A percentile compares a stretch with the other conserved stretches of the same genome.
These are phyloP conservation scores for Ogataea corticis DNA, from an alignment of 805 yeast species.

Conservation along the genomic window DNA sequence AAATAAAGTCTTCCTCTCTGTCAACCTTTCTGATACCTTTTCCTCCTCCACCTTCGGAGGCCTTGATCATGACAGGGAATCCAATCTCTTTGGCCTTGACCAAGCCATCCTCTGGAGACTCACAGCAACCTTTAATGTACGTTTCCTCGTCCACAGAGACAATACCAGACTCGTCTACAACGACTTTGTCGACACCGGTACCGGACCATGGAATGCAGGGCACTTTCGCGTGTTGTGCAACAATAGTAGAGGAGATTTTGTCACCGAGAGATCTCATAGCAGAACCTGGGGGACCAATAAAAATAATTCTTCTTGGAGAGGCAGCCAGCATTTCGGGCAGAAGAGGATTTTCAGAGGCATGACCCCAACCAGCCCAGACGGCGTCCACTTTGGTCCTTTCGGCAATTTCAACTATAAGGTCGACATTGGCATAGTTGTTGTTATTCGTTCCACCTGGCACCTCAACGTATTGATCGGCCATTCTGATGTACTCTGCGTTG, in stretches of 20 bases:
- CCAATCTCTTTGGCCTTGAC: slow-evolving; percentile 84
- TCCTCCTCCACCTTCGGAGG: slow-evolving; percentile 99
- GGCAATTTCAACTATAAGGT: slow-evolving; percentile 93
- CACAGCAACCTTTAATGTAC: slow-evolving; percentile 86
- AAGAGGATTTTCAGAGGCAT: slow-evolving; percentile 97
- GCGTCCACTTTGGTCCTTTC: slow-evolving; percentile 97
- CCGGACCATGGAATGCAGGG: slow-evolving; percentile 99
- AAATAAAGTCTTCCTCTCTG: slow-evolving; percentile 69
- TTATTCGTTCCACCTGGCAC: slow-evolving; percentile 99
- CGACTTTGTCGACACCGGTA: slow-evolving; percentile 88
- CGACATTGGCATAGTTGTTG: slow-evolving; percentile 98
- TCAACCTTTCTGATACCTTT: slow-evolving; percentile 98
- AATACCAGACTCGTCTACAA: slow-evolving; percentile 69
- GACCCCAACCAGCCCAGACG: slow-evolving; percentile 99
- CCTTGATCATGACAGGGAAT: slow-evolving; percentile 98
- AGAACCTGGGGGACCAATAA: slow-evolving; percentile 98
- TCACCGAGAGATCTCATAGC: slow-evolving; percentile 99
- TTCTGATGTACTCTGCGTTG: slow-evolving; percentile 95
- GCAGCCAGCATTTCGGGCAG: slow-evolving; percentile 93
- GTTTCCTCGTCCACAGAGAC: slow-evolving; percentile 87
- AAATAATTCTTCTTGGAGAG: slow-evolving; percentile 86
- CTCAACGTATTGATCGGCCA: slow-evolving; percentile 98
- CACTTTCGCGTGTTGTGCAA: slow-evolving; percentile 97
- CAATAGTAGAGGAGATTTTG: slow-evolving; percentile 95
- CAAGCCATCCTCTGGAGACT: slow-evolving; percentile 85